Conservation (phyloP, 2,329 filamentous ascomycete genomes). For the Fusarium keratoplasticum region DNA sequence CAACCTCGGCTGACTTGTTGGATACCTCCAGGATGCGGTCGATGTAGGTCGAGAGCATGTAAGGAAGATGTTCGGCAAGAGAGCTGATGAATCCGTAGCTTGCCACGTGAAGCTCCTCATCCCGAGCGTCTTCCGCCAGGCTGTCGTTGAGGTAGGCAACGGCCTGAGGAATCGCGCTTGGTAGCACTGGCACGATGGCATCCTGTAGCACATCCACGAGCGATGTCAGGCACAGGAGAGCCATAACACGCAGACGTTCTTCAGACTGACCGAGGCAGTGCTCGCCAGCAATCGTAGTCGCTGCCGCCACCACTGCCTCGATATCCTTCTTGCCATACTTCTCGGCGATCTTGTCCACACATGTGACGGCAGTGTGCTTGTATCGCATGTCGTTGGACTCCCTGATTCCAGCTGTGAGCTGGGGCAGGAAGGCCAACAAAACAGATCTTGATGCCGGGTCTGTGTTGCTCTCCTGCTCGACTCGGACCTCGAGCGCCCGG, state of each 20-base stretch:
- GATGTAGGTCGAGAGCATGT: constrained; percentile 85
- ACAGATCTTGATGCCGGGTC: constrained; percentile 76
- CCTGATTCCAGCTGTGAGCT: constrained; percentile 80
- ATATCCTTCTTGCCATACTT: constrained; percentile 95
- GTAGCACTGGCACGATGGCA: constrained; percentile 85
- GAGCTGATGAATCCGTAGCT: constrained; percentile 83
- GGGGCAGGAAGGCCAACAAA: constrained; percentile 82
- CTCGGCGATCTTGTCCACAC: constrained; percentile 92
- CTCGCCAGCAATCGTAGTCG: constrained; percentile 79
- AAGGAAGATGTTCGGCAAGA: constrained; percentile 85
- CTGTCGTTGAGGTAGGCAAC: constrained; percentile 78
- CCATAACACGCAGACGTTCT: constrained; percentile 79
- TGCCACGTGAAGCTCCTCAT: constrained; percentile 80
- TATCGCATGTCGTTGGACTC: constrained; percentile 78
- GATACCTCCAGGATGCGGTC: constrained; percentile 79
- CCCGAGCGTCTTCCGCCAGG: constrained; percentile 62
- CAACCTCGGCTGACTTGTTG: constrained; percentile 74
- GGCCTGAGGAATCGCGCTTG: constrained; percentile 77
- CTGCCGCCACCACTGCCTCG: constrained; percentile 79
- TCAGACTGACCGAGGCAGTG: constrained; percentile 82
- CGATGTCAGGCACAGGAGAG: constrained; percentile 89
- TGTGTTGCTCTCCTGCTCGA: constrained; percentile 77
- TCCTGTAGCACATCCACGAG: constrained; percentile 90
- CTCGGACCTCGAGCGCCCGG: constrained; percentile 82
- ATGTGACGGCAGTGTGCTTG: constrained; percentile 87